Evolutionary conservation across 139 green algal species (phyloP).

Genomic region (Dunaliella sp.): DNA sequence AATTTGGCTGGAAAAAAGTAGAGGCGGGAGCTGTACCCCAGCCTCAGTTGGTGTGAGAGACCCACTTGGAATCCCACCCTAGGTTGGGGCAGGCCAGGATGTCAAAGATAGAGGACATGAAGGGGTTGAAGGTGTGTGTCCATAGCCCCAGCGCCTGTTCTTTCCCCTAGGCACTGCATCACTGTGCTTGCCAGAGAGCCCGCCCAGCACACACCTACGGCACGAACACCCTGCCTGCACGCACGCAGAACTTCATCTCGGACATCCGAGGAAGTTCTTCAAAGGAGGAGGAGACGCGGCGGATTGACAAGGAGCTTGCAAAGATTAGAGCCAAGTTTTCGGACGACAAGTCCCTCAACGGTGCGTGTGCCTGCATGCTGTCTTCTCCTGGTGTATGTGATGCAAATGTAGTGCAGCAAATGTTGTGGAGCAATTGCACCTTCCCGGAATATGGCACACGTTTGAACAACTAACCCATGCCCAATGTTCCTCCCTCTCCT

Average conservation of each 20-base stretch:
- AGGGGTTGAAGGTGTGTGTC: constrained; percentile 62
- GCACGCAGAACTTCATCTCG: constrained; percentile 84
- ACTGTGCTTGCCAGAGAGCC: not conserved
- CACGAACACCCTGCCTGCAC: not conserved
- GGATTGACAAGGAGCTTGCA: constrained; percentile 97
- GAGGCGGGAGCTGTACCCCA: no score
- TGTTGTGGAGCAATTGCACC: not conserved
- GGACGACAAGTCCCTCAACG: constrained; percentile 61
- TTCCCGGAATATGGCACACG: not conserved
- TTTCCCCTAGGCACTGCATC: no score
- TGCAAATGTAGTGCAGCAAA: not conserved
- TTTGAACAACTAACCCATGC: not conserved
- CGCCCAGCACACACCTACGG: not conserved
- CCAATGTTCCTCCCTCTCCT: not conserved
- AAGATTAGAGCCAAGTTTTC: constrained; percentile 97
- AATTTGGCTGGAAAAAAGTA: no score
- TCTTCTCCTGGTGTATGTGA: not conserved
- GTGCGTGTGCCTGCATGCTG: constrained; percentile 15
- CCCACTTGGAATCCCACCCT: no score
- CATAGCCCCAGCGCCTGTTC: not conserved
- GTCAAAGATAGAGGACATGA: constrained; percentile 71
- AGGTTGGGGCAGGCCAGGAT: constrained; percentile 52
- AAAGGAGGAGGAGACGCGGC: constrained; percentile 86
- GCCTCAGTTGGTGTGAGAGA: no score
- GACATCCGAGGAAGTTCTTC: constrained; percentile 88